A percentile compares a stretch with the other conserved stretches of the same genome.
Evolutionary conservation across 164 flowering plant genomes (phyloP).

Genomic region (Piper longum): DNA sequence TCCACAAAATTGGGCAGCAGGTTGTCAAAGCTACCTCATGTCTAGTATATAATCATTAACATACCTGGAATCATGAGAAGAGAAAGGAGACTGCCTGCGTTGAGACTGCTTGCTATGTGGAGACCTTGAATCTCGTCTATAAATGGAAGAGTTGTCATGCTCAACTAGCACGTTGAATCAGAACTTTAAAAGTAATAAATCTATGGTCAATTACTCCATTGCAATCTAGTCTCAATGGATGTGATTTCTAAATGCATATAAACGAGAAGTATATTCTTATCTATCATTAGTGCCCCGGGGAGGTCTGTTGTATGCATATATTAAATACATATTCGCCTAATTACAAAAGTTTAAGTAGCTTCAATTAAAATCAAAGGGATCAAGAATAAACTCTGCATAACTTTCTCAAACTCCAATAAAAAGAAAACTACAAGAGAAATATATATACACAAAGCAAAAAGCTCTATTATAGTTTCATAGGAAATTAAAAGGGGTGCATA

Average conservation of each 20-base stretch:
- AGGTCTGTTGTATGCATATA: no score
- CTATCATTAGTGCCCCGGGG: neutral
- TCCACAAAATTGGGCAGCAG: neutral
- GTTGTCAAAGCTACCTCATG: neutral
- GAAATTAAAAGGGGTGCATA: no score
- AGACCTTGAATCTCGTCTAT: constrained; percentile 96
- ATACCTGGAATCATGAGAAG: constrained; percentile 91
- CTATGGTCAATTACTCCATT: constrained; percentile 9
- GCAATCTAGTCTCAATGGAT: constrained; percentile 2
- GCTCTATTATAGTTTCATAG: no score
- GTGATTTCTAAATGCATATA: neutral
- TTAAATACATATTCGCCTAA: no score
- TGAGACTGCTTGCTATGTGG: constrained; percentile 97
- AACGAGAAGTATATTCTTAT: no score
- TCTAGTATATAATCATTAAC: constrained; percentile 16
- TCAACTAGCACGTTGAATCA: constrained; percentile 44
- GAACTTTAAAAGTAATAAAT: constrained; percentile 19
- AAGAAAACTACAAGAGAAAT: no score
- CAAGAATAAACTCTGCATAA: no score
- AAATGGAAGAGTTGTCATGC: constrained; percentile 68
- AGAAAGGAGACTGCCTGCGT: constrained; percentile 96
- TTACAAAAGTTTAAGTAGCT: no score
- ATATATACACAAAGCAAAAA: no score
- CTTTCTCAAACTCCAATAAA: no score
- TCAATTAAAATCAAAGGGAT: no score